These are phyloP conservation scores for Cyberlindnera mississippiensis DNA, from an alignment of 805 yeast species.

Conservation along the genomic window DNA sequence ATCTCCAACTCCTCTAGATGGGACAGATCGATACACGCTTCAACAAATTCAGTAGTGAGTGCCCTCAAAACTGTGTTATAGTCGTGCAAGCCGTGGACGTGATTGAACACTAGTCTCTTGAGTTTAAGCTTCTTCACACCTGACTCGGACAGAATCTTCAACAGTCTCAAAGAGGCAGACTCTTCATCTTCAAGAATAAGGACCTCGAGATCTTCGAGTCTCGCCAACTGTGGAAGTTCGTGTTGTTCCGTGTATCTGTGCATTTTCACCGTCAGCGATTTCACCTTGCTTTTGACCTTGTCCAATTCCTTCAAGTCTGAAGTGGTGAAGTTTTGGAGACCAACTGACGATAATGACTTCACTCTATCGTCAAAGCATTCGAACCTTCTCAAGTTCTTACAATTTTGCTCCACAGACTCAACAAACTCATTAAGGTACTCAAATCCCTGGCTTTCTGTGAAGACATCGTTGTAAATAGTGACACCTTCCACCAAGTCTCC, in stretches of 20 bases:
- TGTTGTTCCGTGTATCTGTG: constrained; percentile 14
- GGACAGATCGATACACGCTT: constrained; percentile 28
- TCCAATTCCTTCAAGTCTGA: constrained; percentile 11
- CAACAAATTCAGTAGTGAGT: constrained; percentile 30
- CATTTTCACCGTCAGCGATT: constrained; percentile 9
- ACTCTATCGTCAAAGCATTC: constrained; percentile 15
- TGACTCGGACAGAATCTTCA: constrained; percentile 28
- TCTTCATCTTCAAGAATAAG: constrained; percentile 33
- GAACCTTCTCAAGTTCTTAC: constrained; percentile 14
- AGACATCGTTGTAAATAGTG: constrained; percentile 30
- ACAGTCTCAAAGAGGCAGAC: constrained; percentile 33
- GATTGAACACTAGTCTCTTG: constrained; percentile 36
- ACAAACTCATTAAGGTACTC: constrained; percentile 25
- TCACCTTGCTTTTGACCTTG: constrained; percentile 3
- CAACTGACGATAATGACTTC: constrained; percentile 7
- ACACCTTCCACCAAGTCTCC: constrained; percentile 33
- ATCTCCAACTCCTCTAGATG: constrained; percentile 43
- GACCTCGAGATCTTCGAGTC: constrained; percentile 17
- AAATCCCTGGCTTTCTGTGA: constrained; percentile 25
- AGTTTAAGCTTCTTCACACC: constrained; percentile 29
- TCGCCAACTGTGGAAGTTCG: constrained; percentile 4
- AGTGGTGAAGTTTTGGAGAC: constrained; percentile 13
- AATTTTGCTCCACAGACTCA: constrained; percentile 21
- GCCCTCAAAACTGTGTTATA: constrained; percentile 34
- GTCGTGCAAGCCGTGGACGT: constrained; percentile 44